Evolutionary conservation across 768 basidiomycete species (phyloP), one percentile per base, ranked within the genome.

Genomic region (Amanita fuliginea): DNA sequence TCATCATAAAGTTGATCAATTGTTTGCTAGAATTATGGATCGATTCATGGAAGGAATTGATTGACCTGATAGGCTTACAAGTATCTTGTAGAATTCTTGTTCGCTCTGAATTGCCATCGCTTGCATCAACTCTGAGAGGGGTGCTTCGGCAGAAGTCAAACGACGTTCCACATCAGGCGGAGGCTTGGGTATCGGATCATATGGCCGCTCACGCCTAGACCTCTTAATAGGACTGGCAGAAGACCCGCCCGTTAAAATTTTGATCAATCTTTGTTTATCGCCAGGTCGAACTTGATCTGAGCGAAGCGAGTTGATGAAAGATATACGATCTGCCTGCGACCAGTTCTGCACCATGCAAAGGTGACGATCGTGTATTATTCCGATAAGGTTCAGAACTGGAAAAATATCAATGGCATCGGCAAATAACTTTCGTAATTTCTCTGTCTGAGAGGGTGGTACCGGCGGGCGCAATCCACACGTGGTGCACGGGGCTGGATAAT

Each of bases 281-380:
- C 13, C 22, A 24, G 40, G n/a, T n/a, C 18, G 28, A 10, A 49
- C 32, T 32, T 22, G 24, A 21, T 42, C 30, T 13, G 26, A n/a
- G 5, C 24, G 22, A 37, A 49, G 37, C 16, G 47, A 16, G 11
- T 34, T 34, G 18, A 49, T 21, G 19, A 49, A 49, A 28, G 37
- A 39, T 9, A 30, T 11, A 13, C 47, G 26, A 19, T 49, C 30
- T 8, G 40, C 39, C 2, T 8, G 28, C 3, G 37, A 13, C 47
- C 47, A 49, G 32, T 35, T 46, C 13, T 58, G 47, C 10, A 46
- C 32, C 9, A 26, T 18, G 24, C 44, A 52, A 8, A 56, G 51
- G 35, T 56, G 55, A 13, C 44, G 51, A 28, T 54, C 53, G 19
- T 52, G 49, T n/a, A 47, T 22, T 11, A 56, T 28, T 19, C 55